Evolutionary conservation across 2,329 filamentous ascomycete genomes (phyloP), one percentile per base, ranked within the genome.

Genomic region (Verticillium klebahnii): DNA sequence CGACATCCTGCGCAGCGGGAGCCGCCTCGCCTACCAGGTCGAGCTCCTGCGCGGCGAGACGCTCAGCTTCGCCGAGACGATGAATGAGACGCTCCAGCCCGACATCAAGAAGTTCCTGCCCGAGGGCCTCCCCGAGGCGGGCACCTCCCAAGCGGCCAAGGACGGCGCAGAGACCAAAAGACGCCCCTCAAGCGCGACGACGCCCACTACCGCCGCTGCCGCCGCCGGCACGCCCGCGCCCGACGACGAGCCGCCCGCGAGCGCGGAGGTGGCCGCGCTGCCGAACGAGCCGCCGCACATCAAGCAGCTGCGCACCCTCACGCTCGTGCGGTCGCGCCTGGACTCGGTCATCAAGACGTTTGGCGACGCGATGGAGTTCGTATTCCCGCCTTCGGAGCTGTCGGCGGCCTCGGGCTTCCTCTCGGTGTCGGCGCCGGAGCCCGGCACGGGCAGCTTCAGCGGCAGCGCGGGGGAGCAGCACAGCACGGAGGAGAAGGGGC

Each of bases 321-420:
- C 90, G 3, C 84, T 90, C 52, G 92, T 98, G 32, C 90, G 93
- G 58, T 79, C 86, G 1, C 89, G 93, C n/a, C 83, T 99, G 17
- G 93, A 98, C 66, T 85, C 88, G 1, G 93, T 98, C 29, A 93
- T 98, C 70, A 90, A 91, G 73, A 90, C 89, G 1, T 99, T 99
- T 73, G 94, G 93, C 50, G 90, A 96, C 69, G 94, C 95, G 36
- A 97, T 98, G 91, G 90, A 96, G 68, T 98, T 96, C 83, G 90
- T 92, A 1, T 87, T 97, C 58, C 92, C 94, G 1, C 93, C 94
- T 0, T 96, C 91, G 0, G 93, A 97, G 71, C 77, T 93, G 14
- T 94, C 91, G 0, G 85, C 96, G 61, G 86, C 89, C 56, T 94
- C 92, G 1, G 93, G 91, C 0, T 93, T 97, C 70, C 87, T 97